Percentiles rank a stretch among this genome's conserved stretches.
Conservation (phyloP, 805 yeast genomes). For the Blastobotrys chiropterorum region DNA sequence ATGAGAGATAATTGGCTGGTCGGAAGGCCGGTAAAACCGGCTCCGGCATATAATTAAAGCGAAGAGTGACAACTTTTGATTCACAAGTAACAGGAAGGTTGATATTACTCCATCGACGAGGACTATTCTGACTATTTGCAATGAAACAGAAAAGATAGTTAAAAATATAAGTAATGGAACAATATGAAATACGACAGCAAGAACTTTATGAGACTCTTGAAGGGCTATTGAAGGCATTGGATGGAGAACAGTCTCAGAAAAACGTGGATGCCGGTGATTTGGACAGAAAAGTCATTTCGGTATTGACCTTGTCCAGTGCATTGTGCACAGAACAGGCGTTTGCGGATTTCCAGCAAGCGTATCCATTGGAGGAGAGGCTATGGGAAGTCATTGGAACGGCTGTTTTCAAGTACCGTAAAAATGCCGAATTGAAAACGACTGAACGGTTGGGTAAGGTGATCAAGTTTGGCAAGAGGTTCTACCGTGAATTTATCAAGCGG, state of each 20-base stretch:
- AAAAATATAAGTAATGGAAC: not conserved
- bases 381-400: not conserved
- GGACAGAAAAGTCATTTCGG: not conserved
- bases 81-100: no score
- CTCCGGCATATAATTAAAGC: not conserved
- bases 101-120: no score
- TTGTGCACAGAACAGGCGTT: not conserved
- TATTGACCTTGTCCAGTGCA: not conserved
- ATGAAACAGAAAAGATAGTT: not conserved
- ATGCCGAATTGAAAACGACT: not conserved
- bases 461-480: not conserved
- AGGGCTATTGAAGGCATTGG: not conserved
- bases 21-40: not conserved
- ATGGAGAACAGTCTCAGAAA: not conserved
- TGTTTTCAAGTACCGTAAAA: not conserved
- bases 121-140: not conserved
- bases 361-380: not conserved
- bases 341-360: not conserved
- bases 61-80: no score
- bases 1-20: not conserved
- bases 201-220: not conserved
- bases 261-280: not conserved
- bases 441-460: conserved; percentile 2
- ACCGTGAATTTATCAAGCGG: conserved; percentile 4
- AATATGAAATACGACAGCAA: not conserved